Evolutionary conservation across 352 stramenopile genomes (phyloP), one percentile per base, ranked within the genome.

Genomic region (Thraustotheca clavata): DNA sequence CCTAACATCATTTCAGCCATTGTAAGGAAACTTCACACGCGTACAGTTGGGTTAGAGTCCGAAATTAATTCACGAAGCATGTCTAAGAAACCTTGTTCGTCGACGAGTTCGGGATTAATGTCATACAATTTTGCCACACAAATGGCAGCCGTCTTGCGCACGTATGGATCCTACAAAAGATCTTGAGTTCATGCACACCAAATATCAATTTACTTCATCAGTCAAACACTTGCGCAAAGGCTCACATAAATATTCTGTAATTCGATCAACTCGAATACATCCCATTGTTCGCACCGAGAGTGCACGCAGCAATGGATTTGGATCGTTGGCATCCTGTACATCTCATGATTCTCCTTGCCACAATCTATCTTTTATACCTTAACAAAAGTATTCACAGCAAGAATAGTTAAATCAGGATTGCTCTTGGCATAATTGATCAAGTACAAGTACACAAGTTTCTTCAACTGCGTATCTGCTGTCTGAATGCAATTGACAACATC

Each of bases 371-470:
- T 22, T 16, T 39, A 24, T 24, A 74, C 74, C 60, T 94, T 93
- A 33, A 99, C 96, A 72, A 99, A 99, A 8, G 97, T 99, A 76
- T 99, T 99, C 41, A 99, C 96, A 9, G 97, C 96, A 59, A 99
- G 77, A 48, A 99, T 89, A n/a, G 97, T 98, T 49, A 99, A 75
- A 65, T 99, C 97, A 11, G 96, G 97, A 68, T 99, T 98, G 67
- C 87, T 98, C 84, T 99, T 99, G 74, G 97, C 96, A 77, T 99
- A 99, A 82, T 99, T 99, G 76, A 99, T 99, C 38, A 99, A 76
- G 74, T 99, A 99, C 20, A 99, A 72, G 74, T 99, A 99, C 47
- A 99, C 96, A 18, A 99, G 80, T 71, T 99, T 99, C 76, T 99
- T 99, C 39, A 99, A 75, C 73, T 99, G 96, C 69, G 98, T 97